These are phyloP conservation scores for Salix udensis DNA, from an alignment of 345 rosid genomes.

Conservation along the genomic window DNA sequence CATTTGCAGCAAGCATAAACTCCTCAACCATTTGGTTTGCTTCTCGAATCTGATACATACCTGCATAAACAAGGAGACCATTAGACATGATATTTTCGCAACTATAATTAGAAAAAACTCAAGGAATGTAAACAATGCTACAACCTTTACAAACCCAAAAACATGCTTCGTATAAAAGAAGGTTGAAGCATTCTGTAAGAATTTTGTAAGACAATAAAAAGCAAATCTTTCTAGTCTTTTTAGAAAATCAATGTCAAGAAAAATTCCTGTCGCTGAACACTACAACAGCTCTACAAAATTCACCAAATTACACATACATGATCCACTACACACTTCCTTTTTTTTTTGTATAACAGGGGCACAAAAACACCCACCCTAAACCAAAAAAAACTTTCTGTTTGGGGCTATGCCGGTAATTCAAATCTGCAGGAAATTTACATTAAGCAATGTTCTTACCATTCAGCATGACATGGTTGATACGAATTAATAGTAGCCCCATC, in stretches of 20 bases:
- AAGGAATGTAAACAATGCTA: too few species aligned
- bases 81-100: neutral
- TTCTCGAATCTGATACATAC: slow-evolving; percentile 98
- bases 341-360: too few species aligned
- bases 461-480: neutral
- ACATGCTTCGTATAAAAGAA: neutral
- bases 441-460: neutral
- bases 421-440: slow-evolving; percentile 51
- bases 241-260: too few species aligned
- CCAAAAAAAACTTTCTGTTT: neutral
- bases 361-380: too few species aligned
- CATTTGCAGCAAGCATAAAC: slow-evolving; percentile 99
- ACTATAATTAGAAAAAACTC: too few species aligned
- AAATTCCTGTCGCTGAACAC: too few species aligned
- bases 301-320: too few species aligned
- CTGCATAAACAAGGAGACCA: slow-evolving; percentile 36
- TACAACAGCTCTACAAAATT: too few species aligned
- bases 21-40: slow-evolving; percentile 99
- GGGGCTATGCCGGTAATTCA: slow-evolving; percentile 75
- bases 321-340: too few species aligned
- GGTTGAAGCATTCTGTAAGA: neutral
- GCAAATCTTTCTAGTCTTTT: neutral
- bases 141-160: neutral
- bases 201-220: neutral
- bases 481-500: neutral